Evolutionary conservation across 495 filamentous ascomycete genomes (phyloP), one percentile per base, ranked within the genome.

Genomic region (Aspergillus homomorphus): DNA sequence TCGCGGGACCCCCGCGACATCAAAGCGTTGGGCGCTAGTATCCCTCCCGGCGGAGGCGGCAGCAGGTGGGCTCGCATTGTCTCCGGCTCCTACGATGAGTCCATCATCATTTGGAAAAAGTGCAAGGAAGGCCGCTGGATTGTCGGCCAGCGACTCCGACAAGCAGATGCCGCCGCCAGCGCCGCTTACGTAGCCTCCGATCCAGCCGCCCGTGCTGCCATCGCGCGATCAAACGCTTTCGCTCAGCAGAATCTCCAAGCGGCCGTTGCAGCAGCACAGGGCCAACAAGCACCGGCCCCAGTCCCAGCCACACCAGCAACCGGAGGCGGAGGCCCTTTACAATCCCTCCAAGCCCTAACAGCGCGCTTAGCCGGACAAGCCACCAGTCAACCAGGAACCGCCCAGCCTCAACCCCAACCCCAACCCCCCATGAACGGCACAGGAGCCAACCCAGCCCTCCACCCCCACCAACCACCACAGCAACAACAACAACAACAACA

Each of bases 51-150:
- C 24, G 92, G 92, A 16, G 92, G 92, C 20, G 91, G 92, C 16
- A 90, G 90, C 66, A 79, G 79, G 60, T 93, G 93, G 80, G 87
- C 86, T 22, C 83, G 91, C 18, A 98, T 98, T 57, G 89, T 98
- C 19, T 95, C 90, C 15, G 94, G 94, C 21, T 96, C 90, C 7
- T 98, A 98, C 64, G 94, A 98, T 63, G 91, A 96, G 73, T 90
- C 84, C 41, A 90, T 98, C 57, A 89, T 96, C 60, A 89, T 98
- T 51, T 98, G 94, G 94, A 87, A 88, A 58, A 86, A 89, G 50
- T 88, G 92, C 56, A 80, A 80, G 22, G 84, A 95, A 61, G 92
- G 91, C 3, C 79, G 84, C 30, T 98, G 94, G 93, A 82, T 83
- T 28, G 80, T 82, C 53, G 83, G 84, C 18, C 86, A 90, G 60